A percentile compares a stretch with the other conserved stretches of the same genome.
These are phyloP conservation scores for Aphanomyces stellatus DNA, from an alignment of 352 stramenopile genomes.

Conservation along the genomic window DNA sequence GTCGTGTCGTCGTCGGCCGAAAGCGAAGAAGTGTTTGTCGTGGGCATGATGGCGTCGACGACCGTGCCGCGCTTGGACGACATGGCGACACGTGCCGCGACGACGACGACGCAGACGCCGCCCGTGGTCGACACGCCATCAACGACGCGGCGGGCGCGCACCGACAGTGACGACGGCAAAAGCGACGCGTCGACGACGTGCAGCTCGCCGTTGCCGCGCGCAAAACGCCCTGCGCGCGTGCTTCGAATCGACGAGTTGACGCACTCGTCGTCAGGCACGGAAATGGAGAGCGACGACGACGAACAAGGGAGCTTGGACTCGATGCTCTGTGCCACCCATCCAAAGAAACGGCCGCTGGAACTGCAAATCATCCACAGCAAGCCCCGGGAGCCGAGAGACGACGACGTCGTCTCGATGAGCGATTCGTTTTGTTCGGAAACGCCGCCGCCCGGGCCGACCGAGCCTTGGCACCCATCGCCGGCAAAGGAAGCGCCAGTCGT, in stretches of 20 bases:
- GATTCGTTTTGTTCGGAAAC: background rate
- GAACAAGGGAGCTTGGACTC: background rate
- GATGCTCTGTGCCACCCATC: constrained; percentile 1
- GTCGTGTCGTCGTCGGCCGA: background rate
- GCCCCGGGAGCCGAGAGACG: background rate
- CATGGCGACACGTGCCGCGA: background rate
- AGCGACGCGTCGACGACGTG: background rate
- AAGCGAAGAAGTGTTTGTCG: background rate
- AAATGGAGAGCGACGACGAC: constrained; percentile 5
- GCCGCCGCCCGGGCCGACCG: background rate
- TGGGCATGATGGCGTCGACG: background rate
- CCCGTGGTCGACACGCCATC: background rate
- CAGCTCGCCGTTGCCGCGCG: too few relatives aligned
- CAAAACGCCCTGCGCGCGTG: background rate
- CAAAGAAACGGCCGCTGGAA: background rate
- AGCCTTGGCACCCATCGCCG: too few relatives aligned
- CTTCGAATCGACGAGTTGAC: background rate
- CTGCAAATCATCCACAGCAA: background rate
- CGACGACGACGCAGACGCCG: background rate
- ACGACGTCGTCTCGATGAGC: background rate
- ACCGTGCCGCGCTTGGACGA: background rate
- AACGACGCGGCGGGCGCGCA: too few relatives aligned
- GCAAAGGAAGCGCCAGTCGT: too few relatives aligned
- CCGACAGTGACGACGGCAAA: background rate
- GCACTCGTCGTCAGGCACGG: background rate